Conservation (phyloP, 495 filamentous ascomycete species). For the Hypoxylon trugodes region DNA sequence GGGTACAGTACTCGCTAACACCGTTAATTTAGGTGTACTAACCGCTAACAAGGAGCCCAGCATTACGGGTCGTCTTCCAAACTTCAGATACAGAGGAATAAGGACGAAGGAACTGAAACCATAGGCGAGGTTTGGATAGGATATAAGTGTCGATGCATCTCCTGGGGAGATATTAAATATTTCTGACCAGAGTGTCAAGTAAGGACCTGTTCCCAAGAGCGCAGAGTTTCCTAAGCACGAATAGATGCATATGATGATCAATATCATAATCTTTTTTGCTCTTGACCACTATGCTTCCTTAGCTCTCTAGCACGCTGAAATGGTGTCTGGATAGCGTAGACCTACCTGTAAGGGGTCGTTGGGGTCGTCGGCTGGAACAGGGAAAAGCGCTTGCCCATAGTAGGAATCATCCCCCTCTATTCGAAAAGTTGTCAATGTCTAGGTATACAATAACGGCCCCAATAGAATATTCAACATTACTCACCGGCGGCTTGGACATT, state of each 20-base stretch:
- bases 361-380: constrained; percentile 66
- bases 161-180: constrained; percentile 59
- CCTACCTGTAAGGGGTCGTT: constrained; percentile 65
- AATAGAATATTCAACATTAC: neutral
- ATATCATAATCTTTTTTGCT: constrained; percentile 65
- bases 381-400: constrained; percentile 68
- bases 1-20: neutral
- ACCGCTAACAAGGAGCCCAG: constrained; percentile 57
- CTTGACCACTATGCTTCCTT: constrained; percentile 55
- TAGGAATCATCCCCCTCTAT: constrained; percentile 65
- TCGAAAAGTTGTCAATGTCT: neutral
- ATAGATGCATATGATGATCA: constrained; percentile 61
- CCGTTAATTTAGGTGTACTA: constrained; percentile 20
- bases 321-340: neutral
- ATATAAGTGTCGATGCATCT: constrained; percentile 62
- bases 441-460: neutral
- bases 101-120: constrained; percentile 64
- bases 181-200: constrained; percentile 62
- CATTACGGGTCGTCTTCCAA: constrained; percentile 66
- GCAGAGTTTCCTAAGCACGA: constrained; percentile 67
- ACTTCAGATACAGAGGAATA: constrained; percentile 65
- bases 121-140: constrained; percentile 67
- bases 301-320: neutral
- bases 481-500: constrained; percentile 56
- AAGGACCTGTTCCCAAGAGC: constrained; percentile 62